Percentiles rank a stretch among this genome's conserved stretches.
Conservation (phyloP, 192 early-diverging fungal genomes). For the Gryganskiella cystojenkinii region DNA sequence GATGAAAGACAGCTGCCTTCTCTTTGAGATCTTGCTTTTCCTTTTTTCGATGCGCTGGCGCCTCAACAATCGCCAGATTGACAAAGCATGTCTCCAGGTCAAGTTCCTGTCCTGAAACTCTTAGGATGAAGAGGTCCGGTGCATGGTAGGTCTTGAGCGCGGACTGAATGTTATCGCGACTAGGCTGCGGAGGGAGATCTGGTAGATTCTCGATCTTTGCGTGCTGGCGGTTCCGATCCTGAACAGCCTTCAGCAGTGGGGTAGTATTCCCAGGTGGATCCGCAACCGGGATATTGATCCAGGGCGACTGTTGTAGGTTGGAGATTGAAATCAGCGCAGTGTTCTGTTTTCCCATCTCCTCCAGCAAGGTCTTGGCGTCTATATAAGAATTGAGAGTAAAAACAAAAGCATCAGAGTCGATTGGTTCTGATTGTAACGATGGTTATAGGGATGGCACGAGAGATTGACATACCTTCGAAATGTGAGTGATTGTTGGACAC, state of each 20-base stretch:
- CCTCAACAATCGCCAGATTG: conserved; percentile 16
- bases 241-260: conserved; percentile 4
- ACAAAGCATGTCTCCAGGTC: conserved; percentile 10
- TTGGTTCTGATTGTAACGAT: not conserved
- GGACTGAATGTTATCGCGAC: not conserved
- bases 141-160: conserved; percentile 9
- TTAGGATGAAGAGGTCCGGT: not conserved
- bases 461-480: not conserved
- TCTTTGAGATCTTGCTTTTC: conserved; percentile 6
- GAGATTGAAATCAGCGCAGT: not conserved
- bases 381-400: not conserved
- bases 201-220: not conserved
- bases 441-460: not conserved
- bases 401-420: not conserved
- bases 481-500: not conserved
- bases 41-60: conserved; percentile 9
- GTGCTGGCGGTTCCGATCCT: not conserved
- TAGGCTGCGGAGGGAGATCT: not conserved
- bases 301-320: not conserved
- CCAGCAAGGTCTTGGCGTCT: conserved; percentile 2
- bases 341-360: not conserved
- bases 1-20: conserved; percentile 7
- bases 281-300: not conserved
- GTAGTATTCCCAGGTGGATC: not conserved
- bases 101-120: not conserved